Conservation (phyloP, 2,329 filamentous ascomycete genomes). For the Westerdykella sp. region DNA sequence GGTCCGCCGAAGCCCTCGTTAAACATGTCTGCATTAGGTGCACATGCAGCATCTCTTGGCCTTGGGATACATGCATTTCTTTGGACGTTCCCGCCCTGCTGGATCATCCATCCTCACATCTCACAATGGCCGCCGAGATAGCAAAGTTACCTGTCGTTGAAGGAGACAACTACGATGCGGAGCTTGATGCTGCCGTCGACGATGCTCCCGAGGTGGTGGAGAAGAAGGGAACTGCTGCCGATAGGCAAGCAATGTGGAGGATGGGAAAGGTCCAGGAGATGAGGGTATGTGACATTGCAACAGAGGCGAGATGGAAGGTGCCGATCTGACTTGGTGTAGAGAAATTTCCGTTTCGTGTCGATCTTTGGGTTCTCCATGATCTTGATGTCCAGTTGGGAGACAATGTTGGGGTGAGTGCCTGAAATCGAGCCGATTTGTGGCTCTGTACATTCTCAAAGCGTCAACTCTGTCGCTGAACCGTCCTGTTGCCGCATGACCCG, state of each 20-base stretch:
- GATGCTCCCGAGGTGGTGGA: conserved; percentile 5
- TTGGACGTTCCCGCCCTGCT: not conserved
- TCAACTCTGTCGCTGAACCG: too few species aligned
- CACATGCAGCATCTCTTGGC: not conserved
- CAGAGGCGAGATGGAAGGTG: not conserved
- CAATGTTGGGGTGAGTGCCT: conserved; percentile 4
- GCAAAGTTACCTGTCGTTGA: conserved; percentile 1
- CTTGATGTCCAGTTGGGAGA: conserved; percentile 12
- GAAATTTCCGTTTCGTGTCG: conserved; percentile 17
- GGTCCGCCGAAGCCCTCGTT: not conserved
- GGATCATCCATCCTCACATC: not conserved
- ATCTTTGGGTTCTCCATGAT: conserved; percentile 19
- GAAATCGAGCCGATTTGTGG: not conserved
- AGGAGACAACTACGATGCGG: conserved; percentile 5
- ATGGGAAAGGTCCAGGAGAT: conserved; percentile 18
- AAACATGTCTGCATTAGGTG: too few species aligned
- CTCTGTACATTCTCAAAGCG: not conserved
- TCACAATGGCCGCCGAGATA: not conserved
- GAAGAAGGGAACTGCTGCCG: conserved; percentile 12
- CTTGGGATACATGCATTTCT: not conserved
- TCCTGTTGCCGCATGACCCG: not conserved
- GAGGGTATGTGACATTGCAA: conserved; percentile 3
- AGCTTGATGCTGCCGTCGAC: conserved; percentile 4
- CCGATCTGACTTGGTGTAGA: not conserved
- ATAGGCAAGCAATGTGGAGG: conserved; percentile 15